Evolutionary conservation across 1,284 basidiomycete species (phyloP), one percentile per base, ranked within the genome.

Genomic region (Leccinum subspadiceum): DNA sequence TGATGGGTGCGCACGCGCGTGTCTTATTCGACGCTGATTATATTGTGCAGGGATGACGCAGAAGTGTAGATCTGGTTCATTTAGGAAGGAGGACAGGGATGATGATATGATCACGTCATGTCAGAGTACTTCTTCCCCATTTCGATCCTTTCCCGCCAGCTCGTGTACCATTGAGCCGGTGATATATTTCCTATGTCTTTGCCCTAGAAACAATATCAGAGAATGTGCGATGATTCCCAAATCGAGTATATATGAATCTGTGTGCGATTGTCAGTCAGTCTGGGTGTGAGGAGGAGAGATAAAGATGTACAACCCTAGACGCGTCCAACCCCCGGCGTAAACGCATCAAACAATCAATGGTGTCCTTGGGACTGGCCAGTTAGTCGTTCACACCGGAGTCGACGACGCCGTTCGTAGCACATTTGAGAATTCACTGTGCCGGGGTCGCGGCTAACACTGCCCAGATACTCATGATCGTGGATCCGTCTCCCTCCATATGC

Each of bases 11-110:
- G 41, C 41, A 44, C 17, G 17, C 31, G 10, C 9, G 17, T 44
- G 10, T 44, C 41, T 44, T 44, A 0, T 20, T 20, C 5, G 41
- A 41, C 2, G 39, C 39, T 20, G 17, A 44, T 44, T 44, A 10
- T 44, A 44, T 44, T 44, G 17, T 70, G 57, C 5, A 49, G 48
- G 48, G 48, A 49, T 7, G 48, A 49, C 48, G 48, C 13, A 26
- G 48, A 24, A 26, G 6, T 9, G 48, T 49, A 13, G 13, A 20
- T 44, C 3, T 44, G 17, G 9, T 44, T 44, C 41, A 44, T 44
- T 44, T 10, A 4, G 29, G 29, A 4, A 22, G 48, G 48, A 17
- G 48, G 8, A 48, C 22, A 24, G 48, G 22, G 48, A 24, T 49
- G 48, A 37, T 37, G 37, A 39, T n/a, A 48, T 48, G 20, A 48